Evolutionary conservation across 768 basidiomycete species (phyloP), one percentile per base, ranked within the genome.

Genomic region (Heimioporus sp.): DNA sequence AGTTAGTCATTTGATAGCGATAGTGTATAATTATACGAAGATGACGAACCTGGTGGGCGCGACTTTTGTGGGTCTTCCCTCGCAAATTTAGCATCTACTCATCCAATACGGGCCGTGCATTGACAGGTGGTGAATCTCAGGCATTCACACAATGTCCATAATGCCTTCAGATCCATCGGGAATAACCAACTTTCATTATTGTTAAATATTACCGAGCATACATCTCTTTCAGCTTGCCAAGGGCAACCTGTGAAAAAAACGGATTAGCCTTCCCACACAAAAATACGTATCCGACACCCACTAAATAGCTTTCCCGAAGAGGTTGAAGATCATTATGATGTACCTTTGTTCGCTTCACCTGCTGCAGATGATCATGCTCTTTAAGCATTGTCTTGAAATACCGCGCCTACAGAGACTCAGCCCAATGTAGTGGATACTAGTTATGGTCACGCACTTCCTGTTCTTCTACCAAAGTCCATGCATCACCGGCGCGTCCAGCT

Each of bases 391-490:
- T 67, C 68, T 95, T 96, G 77, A 97, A 97, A 62, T 90, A 83
- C 11, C 89, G 80, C 7, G 91, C 92, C 92, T 93, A 54, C 12
- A 47, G 32, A 51, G 5, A 24, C 24, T 60, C 31, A 49, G 20
- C 8, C 43, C 54, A 38, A 13, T 53, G 20, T 31, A 24, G 16
- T 4, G 11, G 13, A 46, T 37, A 39, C 24, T 34, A 6, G 38
- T 47, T 39, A 28, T 6, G 28, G 48, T 28, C 41, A 55, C 72
- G 37, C 36, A 86, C 90, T 79, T 92, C 90, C 65, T 97, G 95
- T 65, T 93, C 89, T 73, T 98, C 97, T 8, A 98, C 90, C 60
- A 98, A 70, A 2, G 89, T 90, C 96, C 96, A 99, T 2, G 95
- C 94, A 56, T 89, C 82, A 7, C 97, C 97, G 19, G 73, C 71